Evolutionary conservation across 768 basidiomycete genomes (phyloP), one percentile per base, ranked within the genome.

Genomic region (Coprinellus aureogranulatus): DNA sequence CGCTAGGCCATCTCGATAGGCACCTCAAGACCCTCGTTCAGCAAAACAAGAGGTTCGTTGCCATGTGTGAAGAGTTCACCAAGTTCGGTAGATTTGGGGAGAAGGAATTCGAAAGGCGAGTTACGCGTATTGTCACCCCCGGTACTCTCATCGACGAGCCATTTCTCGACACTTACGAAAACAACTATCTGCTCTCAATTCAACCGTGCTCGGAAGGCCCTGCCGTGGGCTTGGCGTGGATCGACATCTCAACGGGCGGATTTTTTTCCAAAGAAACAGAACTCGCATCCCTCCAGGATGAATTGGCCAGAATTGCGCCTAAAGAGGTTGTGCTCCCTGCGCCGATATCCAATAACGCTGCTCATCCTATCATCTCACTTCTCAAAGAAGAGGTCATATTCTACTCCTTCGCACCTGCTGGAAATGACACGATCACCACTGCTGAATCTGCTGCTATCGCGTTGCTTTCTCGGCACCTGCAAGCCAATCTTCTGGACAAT

Each of bases 131-230:
- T 53, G 83, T 97, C 61, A 96, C 95, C 3, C 94, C 95, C 4
- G 95, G 95, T 28, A 98, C 95, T 3, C 83, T 98, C 56, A 90
- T 96, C 28, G 93, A 96, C 67, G 95, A 97, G 67, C 80, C 87
- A 0, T 96, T 96, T 72, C 69, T 95, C 55, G 87, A 90, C 61
- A 88, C 85, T 22, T 86, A 83, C 65, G 90, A 94, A 70, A 95
- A 94, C 67, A 94, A 96, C 63, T 97, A 92, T 67, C 81, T 98
- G 45, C 81, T 97, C 28, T 83, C 93, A 4, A 76, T 95, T 39
- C 72, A 72, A 31, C 46, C 64, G 9, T 55, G 20, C 20, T 28
- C 27, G 53, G 37, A 59, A 45, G 42, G 60, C 64, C 12, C 61
- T 57, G 57, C 26, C 59, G 54, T 85, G n/a, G 92, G 92, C 1